These are phyloP conservation scores for Plasmodium chabaudi DNA, from an alignment of 169 alveolate genomes.

Conservation along the genomic window DNA sequence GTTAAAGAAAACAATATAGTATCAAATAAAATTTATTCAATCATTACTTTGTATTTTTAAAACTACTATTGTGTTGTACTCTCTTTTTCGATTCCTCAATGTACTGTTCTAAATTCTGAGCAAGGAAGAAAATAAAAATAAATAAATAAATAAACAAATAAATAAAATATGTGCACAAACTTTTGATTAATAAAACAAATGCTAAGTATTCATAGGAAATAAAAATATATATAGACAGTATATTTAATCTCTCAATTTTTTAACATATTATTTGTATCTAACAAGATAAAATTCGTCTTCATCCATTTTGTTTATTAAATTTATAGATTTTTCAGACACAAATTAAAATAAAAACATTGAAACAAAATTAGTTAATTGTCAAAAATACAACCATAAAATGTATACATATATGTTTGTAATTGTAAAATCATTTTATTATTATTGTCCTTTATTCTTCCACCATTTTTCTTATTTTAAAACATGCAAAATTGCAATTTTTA, in stretches of 20 bases:
- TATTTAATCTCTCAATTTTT: too few relatives aligned
- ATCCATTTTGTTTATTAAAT: conserved; percentile 16
- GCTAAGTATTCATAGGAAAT: too few relatives aligned
- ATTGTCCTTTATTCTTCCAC: too few relatives aligned
- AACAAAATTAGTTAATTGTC: background rate
- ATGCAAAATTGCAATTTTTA: too few relatives aligned
- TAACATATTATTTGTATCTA: background rate
- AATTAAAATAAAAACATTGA: background rate
- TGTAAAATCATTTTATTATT: too few relatives aligned
- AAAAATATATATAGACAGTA: too few relatives aligned
- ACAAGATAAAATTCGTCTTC: conserved; percentile 60
- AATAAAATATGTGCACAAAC: too few relatives aligned
- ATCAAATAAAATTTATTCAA: background rate
- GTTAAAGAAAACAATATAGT: conserved; percentile 1
- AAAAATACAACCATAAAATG: background rate
- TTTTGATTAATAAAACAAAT: too few relatives aligned
- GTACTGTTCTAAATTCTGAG: conserved; percentile 34
- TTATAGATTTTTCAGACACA: background rate
- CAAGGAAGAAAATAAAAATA: background rate
- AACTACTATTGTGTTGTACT: background rate
- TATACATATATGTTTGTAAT: background rate
- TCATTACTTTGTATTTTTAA: background rate
- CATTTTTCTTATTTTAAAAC: too few relatives aligned
- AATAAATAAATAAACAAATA: too few relatives aligned
- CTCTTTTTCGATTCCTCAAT: conserved; percentile 40